Percentiles rank a stretch among this genome's conserved stretches.
Evolutionary conservation across 768 basidiomycete genomes (phyloP).

Genomic region (Russula abietina): DNA sequence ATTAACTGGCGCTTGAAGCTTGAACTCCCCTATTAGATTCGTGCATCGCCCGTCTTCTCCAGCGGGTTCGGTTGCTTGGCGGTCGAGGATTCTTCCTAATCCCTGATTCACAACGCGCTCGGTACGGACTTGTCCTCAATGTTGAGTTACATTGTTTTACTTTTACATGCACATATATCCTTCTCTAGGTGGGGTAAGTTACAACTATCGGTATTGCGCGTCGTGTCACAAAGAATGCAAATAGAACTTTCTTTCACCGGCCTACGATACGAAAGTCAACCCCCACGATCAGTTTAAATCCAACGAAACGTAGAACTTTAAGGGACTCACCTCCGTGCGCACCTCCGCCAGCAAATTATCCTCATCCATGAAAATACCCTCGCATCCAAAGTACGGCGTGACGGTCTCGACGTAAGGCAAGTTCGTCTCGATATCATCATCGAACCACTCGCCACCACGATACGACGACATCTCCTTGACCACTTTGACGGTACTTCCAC

Average conservation of each 20-base stretch:
- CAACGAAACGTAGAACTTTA: too few relatives aligned
- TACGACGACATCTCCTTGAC: background rate
- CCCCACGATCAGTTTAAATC: too few relatives aligned
- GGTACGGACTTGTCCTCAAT: too few relatives aligned
- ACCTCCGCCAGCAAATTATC: conserved; percentile 9
- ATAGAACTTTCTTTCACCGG: conserved; percentile 5
- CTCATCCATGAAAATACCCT: conserved; percentile 12
- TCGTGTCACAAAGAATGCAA: conserved; percentile 9
- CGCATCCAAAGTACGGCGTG: conserved; percentile 4
- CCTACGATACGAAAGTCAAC: background rate
- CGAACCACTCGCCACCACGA: conserved; percentile 5
- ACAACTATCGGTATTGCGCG: background rate
- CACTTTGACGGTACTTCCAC: background rate
- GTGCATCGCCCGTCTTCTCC: too few relatives aligned
- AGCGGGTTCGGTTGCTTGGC: too few relatives aligned
- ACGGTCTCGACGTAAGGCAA: conserved; percentile 17
- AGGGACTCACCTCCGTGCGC: conserved; percentile 6
- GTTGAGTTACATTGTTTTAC: background rate
- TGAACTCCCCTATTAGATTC: too few relatives aligned
- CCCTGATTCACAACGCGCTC: too few relatives aligned
- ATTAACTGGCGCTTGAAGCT: too few relatives aligned
- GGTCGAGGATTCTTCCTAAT: too few relatives aligned
- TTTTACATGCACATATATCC: background rate
- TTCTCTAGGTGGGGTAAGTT: background rate
- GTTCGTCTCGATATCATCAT: background rate